Evolutionary conservation across 768 basidiomycete genomes (phyloP), one percentile per base, ranked within the genome.

Genomic region (Tricholoma sp.): DNA sequence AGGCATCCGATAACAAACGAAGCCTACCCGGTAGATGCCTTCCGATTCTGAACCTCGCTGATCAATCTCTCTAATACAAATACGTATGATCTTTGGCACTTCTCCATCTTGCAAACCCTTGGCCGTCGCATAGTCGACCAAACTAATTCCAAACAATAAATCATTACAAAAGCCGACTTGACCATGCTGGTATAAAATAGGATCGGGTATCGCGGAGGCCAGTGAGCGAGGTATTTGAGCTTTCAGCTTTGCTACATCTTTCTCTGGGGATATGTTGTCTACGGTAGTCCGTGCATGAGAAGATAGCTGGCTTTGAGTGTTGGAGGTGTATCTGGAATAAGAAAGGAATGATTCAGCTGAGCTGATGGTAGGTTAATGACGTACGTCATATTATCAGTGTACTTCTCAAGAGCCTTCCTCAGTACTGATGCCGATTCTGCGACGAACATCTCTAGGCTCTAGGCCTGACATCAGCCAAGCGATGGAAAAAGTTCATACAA

Each of bases 121-220:
- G 8, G 90, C 80, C 37, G 88, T 92, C 13, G 94, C 91, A 65
- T 97, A 96, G 65, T 95, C 94, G 39, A 88, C 85, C 56, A 97
- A 72, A 61, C 83, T 87, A 61, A 95, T 85, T 20, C 94, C 94
- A 66, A 96, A 97, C 33, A 95, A 89, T 24, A 97, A 72, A 69
- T 95, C 93, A 52, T 80, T 82, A 65, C 94, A 97, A 66, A 86
- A 84, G 24, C 94, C 94, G 24, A 96, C 88, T 58, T 80, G 76
- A 55, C 82, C 87, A 65, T 90, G 86, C 63, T 88, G 79, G 70
- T 94, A 93, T 63, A 90, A 72, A 36, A 85, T 77, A 11, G 84
- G 85, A 57, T 84, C 84, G 15, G 89, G 91, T 52, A 83, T 85
- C 13, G 85, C 78, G 29, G 79, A 79, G 3, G 82, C 78, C 51